A percentile compares a stretch with the other conserved stretches of the same genome.
Conservation (phyloP, 2,329 filamentous ascomycete species). For the Claviceps cyperi region DNA sequence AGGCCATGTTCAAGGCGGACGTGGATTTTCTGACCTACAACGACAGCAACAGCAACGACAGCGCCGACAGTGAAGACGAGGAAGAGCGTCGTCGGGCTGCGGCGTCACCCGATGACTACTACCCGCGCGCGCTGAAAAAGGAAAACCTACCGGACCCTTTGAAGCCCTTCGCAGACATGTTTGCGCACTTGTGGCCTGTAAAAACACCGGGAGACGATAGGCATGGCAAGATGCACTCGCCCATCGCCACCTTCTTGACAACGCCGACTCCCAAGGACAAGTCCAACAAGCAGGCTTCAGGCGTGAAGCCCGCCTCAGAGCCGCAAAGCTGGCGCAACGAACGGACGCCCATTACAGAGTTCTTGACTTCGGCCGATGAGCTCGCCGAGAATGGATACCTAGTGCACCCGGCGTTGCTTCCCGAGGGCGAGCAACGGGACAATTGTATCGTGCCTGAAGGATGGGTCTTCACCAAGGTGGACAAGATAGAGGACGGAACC, state of each 20-base stretch:
- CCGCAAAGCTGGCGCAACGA: slow-evolving; percentile 56
- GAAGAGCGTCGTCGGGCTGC: slow-evolving; percentile 15
- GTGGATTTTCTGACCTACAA: slow-evolving; percentile 36
- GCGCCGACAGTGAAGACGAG: slow-evolving; percentile 10
- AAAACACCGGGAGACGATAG: slow-evolving; percentile 76
- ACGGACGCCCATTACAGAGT: slow-evolving; percentile 69
- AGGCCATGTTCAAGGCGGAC: slow-evolving; percentile 66
- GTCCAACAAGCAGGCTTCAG: slow-evolving; percentile 26
- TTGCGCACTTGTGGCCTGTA: slow-evolving; percentile 79
- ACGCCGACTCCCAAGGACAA: slow-evolving; percentile 58
- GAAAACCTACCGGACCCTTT: slow-evolving; percentile 39
- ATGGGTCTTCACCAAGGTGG: slow-evolving; percentile 70
- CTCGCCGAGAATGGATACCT: slow-evolving; percentile 73
- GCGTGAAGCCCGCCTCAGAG: slow-evolving; percentile 46
- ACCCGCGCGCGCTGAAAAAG: slow-evolving; percentile 37
- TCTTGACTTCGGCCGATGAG: slow-evolving; percentile 58
- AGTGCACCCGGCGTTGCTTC: slow-evolving; percentile 64
- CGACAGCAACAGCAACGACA: slow-evolving; percentile 1
- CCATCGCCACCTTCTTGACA: slow-evolving; percentile 70
- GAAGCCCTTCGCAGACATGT: slow-evolving; percentile 63
- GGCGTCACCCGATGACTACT: slow-evolving; percentile 44
- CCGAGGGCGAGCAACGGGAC: slow-evolving; percentile 38
- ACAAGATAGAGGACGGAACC: slow-evolving; percentile 49
- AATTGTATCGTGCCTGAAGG: slow-evolving; percentile 46
- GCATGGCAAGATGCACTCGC: slow-evolving; percentile 69